phyloP scores from a whole-genome alignment of 2,329 filamentous ascomycete genomes.

The Periglandula ipomoeae region DNA sequence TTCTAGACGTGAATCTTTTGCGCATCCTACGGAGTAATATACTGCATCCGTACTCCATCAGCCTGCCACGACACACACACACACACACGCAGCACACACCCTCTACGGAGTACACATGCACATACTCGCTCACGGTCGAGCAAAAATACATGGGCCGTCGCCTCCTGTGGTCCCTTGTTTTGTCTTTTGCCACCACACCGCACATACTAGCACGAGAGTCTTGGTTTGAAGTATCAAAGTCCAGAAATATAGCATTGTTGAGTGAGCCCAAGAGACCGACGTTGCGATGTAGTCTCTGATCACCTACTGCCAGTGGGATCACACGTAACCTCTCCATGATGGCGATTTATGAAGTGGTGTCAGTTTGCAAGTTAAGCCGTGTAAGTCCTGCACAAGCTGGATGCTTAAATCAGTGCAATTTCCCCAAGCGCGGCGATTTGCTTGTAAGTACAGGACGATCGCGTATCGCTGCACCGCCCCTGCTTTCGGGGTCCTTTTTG shows the following conservation, averaged over 20 bases:
- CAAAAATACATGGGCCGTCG: not conserved
- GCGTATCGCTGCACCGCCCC: not conserved
- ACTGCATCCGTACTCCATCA: not conserved
- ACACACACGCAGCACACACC: not conserved
- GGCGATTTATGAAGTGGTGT: not conserved
- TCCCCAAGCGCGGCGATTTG: not conserved
- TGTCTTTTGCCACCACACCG: conserved; percentile 10
- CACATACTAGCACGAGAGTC: not conserved
- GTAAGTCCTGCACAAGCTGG: not conserved
- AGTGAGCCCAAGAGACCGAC: no score
- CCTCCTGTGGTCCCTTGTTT: not conserved
- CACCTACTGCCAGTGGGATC: no score
- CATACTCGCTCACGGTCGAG: not conserved
- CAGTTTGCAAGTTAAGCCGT: not conserved
- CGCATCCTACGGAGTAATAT: not conserved
- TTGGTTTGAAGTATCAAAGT: no score
- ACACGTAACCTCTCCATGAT: no score
- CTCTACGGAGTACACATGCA: no score
- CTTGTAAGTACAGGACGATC: not conserved
- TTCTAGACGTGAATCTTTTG: not conserved
- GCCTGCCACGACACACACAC: conserved; percentile 5
- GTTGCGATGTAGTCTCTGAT: no score
- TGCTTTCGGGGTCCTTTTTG: conserved; percentile 2
- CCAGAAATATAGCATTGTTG: not conserved
- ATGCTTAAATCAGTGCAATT: not conserved